These are phyloP conservation scores for Arthrinium puccinioides DNA, from an alignment of 2,329 filamentous ascomycete species.

Conservation along the genomic window DNA sequence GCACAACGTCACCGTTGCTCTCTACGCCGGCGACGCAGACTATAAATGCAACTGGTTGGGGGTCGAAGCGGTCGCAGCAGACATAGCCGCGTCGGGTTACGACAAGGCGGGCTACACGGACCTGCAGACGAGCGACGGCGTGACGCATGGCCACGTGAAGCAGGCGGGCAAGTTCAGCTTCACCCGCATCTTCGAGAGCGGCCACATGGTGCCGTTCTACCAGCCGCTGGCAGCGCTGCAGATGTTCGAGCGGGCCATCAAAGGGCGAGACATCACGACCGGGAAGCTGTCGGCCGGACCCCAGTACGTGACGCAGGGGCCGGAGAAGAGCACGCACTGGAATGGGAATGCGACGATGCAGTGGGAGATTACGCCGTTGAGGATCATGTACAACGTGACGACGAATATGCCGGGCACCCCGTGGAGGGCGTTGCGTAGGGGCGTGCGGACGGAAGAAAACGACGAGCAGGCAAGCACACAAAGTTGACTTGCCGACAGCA, in stretches of 20 bases:
- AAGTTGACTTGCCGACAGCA: too few species aligned
- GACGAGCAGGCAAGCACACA: too few species aligned
- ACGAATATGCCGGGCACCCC: conserved; percentile 20
- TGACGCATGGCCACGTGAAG: conserved; percentile 41
- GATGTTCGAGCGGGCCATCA: conserved; percentile 40
- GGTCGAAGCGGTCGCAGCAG: conserved; percentile 16
- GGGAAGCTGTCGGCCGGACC: conserved; percentile 20
- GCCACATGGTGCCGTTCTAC: conserved; percentile 43
- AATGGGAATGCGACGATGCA: conserved; percentile 31
- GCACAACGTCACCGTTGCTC: conserved; percentile 14
- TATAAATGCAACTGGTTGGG: conserved; percentile 27
- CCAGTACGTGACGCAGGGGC: conserved; percentile 30
- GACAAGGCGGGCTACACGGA: conserved; percentile 37
- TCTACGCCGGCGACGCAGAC: conserved; percentile 24
- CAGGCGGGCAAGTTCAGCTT: conserved; percentile 44
- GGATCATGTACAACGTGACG: conserved; percentile 23
- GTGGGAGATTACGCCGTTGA: conserved; percentile 20
- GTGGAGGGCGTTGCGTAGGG: too few species aligned
- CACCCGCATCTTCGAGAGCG: conserved; percentile 34
- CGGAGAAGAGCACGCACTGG: conserved; percentile 33
- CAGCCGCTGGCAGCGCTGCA: conserved; percentile 41
- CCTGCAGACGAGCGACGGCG: conserved; percentile 23
- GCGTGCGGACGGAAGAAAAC: too few species aligned
- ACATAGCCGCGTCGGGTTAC: conserved; percentile 32
- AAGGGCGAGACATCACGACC: conserved; percentile 41